Base-by-base conservation (phyloP, 176 grass and related monocot genomes). In the Eragrostis curvula region DNA sequence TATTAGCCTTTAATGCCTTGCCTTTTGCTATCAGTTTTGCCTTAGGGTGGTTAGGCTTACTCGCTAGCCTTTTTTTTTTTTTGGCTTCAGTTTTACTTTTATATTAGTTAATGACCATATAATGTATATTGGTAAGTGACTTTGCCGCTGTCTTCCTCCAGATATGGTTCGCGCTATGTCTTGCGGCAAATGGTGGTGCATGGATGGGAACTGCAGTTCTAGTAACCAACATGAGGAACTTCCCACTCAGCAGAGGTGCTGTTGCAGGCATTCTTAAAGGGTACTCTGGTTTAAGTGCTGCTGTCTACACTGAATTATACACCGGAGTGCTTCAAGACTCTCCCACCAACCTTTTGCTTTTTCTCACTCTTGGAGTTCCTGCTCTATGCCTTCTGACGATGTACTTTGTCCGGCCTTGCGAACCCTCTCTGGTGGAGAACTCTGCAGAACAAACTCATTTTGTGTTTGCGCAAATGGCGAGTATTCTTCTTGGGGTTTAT, bases 221-320 rank as follows among this genome's bases (percentile, higher is more conserved):
- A 2, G 92, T 98, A 13, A 98, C 96, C 71, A 98, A 95, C 75
- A 98, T 98, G 96, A 88, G 92, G 81, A 98, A 98, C 62, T 98
- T 98, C 76, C 96, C 96, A 61, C 81, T 95, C 39, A 93, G 90
- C 57, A 90, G 96, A 74, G 96, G 96, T n/a, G 77, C 86, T 9
- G 96, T 98, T 66, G 92, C 92, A 58, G 96, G 92, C 59, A 95
- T 98, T 66, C 86, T 98, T 17, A 98, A 98, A 85, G 92, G 96
- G 11, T 95, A 98, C 12, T 51, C 77, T 0, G 92, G 92, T 57
- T 85, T 95, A 41, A 95, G 96, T 41, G 96, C 90, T 47, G 92
- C 96, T 39, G 96, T 98, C n/a, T 91, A 89, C 90, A 98, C 96
- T 36, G 84, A 43, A 85, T 55, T 95, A 75, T 98, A 93, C 67